Conservation (phyloP, 2,329 filamentous ascomycete species). For the Hortaea werneckii region DNA sequence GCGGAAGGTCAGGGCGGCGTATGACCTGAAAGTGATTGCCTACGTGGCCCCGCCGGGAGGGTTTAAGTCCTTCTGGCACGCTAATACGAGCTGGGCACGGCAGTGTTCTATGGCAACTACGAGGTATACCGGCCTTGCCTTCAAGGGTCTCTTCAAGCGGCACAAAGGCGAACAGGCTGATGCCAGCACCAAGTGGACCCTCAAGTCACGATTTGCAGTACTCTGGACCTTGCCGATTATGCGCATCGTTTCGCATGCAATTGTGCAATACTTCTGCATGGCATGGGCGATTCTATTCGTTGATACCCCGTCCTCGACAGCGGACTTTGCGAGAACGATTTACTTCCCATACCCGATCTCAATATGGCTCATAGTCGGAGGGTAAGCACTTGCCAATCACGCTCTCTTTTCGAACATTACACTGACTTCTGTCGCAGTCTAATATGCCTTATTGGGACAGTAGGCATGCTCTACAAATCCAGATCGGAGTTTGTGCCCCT, state of each 20-base stretch:
- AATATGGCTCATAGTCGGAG: constrained; percentile 10
- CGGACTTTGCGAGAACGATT: constrained; percentile 8
- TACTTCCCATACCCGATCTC: constrained; percentile 11
- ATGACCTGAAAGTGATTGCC: constrained; percentile 11
- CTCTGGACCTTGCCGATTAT: constrained; percentile 7
- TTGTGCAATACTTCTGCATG: constrained; percentile 12
- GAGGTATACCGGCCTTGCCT: constrained; percentile 8
- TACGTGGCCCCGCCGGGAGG: constrained; percentile 4
- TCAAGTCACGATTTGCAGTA: constrained; percentile 9
- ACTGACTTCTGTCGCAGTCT: constrained; percentile 4
- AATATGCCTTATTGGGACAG: constrained; percentile 8
- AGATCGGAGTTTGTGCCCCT: constrained; percentile 11
- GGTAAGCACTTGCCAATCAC: constrained; percentile 4
- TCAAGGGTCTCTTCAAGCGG: constrained; percentile 7
- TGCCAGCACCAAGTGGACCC: constrained; percentile 2
- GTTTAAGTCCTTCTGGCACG: not conserved
- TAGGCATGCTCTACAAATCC: constrained; percentile 8
- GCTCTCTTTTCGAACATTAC: not conserved
- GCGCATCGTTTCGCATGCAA: constrained; percentile 8
- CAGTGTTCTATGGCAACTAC: constrained; percentile 3
- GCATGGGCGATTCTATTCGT: constrained; percentile 10
- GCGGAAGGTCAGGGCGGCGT: not conserved
- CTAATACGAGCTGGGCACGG: not conserved
- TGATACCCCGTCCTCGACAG: constrained; percentile 7
- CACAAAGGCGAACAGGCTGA: not conserved